Percentiles rank a stretch among this genome's conserved stretches.
phyloP scores from a whole-genome alignment of 306 rosid species.

The Glycine latifolia region DNA sequence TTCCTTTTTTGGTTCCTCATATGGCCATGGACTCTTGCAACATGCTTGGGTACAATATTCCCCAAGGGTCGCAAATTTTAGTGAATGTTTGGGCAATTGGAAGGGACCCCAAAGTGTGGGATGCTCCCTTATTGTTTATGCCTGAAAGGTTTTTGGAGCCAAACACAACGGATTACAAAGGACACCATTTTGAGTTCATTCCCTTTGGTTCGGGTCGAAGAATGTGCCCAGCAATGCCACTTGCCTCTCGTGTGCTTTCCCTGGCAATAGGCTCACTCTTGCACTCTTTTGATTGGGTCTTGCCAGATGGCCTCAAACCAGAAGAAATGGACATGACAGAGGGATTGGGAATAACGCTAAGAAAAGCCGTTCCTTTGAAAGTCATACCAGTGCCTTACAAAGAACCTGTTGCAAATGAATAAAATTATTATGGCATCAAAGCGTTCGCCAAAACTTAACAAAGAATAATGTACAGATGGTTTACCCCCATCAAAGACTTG shows the following conservation, averaged over 20 bases:
- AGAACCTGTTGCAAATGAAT: neutral
- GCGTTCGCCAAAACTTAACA: neutral
- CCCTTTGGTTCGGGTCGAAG: conserved; percentile 93
- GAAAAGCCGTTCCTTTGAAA: conserved; percentile 69
- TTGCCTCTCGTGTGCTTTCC: conserved; percentile 80
- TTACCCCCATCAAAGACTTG: neutral
- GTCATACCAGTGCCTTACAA: conserved; percentile 56
- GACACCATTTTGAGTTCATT: conserved; percentile 75
- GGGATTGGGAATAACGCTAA: conserved; percentile 78
- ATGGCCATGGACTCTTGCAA: conserved; percentile 76
- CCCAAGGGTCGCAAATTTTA: conserved; percentile 73
- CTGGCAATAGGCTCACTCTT: conserved; percentile 76
- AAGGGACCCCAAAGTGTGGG: conserved; percentile 77
- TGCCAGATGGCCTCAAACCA: conserved; percentile 62
- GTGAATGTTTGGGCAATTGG: conserved; percentile 98
- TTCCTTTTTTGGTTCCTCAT: conserved; percentile 88
- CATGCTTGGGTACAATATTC: conserved; percentile 67
- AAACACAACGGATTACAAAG: conserved; percentile 62
- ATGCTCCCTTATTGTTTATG: conserved; percentile 65
- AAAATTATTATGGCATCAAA: neutral
- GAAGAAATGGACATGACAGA: conserved; percentile 87
- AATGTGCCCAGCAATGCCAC: conserved; percentile 88
- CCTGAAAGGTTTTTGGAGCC: conserved; percentile 82
- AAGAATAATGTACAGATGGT: neutral
- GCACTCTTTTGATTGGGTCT: conserved; percentile 74